Conservation (phyloP, 2,329 filamentous ascomycete genomes). For the Penicillium sp. region DNA sequence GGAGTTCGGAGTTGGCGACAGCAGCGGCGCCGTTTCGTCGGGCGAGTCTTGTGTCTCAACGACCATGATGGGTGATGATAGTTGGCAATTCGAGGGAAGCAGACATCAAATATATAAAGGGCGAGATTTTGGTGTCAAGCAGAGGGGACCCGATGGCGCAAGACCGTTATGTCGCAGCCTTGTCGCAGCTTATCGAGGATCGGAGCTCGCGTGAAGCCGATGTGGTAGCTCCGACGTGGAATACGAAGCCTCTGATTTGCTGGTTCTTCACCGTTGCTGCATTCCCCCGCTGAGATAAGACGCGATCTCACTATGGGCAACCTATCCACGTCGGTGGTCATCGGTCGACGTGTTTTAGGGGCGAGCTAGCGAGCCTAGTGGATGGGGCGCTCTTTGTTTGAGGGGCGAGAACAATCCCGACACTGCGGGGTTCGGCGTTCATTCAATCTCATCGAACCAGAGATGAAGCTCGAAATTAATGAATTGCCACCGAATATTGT, state of each 20-base stretch:
- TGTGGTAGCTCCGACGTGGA: neutral
- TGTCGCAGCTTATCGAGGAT: neutral
- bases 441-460: neutral
- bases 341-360: neutral
- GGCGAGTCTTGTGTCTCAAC: neutral
- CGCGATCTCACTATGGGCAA: neutral
- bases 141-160: neutral
- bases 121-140: neutral
- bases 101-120: neutral
- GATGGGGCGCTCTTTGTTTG: neutral
- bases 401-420: neutral
- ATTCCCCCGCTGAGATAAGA: neutral
- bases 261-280: neutral
- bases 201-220: neutral
- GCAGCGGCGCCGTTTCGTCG: constrained; percentile 15
- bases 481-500: too few relatives aligned
- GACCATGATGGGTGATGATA: neutral
- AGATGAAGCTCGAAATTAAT: too few relatives aligned
- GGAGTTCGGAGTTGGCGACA: constrained; percentile 4
- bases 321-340: neutral
- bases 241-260: neutral
- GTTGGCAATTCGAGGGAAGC: neutral
- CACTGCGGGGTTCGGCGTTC: constrained; percentile 1
- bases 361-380: neutral
- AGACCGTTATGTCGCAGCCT: neutral